Evolutionary conservation across 352 stramenopile species (phyloP).

Genomic region (Globisporangium parvum): DNA sequence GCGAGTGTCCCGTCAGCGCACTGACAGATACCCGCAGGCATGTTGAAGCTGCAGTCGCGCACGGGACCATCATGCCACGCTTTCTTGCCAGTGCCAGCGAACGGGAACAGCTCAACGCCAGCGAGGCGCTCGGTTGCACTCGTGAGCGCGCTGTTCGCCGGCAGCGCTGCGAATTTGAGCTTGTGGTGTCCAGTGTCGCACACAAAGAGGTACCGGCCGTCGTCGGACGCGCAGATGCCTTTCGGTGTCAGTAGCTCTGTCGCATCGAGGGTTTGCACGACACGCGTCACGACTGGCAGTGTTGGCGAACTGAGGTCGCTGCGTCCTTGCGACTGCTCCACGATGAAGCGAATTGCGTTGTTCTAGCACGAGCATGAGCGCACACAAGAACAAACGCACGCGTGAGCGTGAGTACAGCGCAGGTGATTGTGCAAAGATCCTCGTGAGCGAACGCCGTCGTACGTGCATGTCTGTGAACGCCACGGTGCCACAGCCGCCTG

Average conservation of each 20-base stretch:
- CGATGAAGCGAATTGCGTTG: conserved; percentile 32
- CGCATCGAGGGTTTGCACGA: conserved; percentile 22
- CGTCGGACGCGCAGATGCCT: conserved; percentile 30
- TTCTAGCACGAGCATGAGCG: conserved; percentile 15
- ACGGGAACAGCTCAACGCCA: conserved; percentile 32
- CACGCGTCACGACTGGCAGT: neutral
- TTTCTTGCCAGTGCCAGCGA: conserved; percentile 40
- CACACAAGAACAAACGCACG: neutral
- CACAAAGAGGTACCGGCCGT: conserved; percentile 40
- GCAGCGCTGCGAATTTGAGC: conserved; percentile 40
- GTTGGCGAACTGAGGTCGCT: neutral
- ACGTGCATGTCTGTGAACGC: conserved; percentile 33
- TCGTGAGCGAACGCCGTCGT: neutral
- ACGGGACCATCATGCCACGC: conserved; percentile 35
- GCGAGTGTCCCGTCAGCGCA: conserved; percentile 29
- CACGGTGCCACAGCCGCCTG: conserved; percentile 13
- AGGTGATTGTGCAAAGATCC: neutral
- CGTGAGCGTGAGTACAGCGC: too few relatives aligned
- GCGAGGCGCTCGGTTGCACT: conserved; percentile 8
- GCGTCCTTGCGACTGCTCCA: conserved; percentile 3
- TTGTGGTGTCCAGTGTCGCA: conserved; percentile 49
- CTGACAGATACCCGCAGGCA: conserved; percentile 32
- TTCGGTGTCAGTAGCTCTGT: conserved; percentile 38
- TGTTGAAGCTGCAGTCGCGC: conserved; percentile 33
- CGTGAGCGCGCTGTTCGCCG: conserved; percentile 13